phyloP scores from a whole-genome alignment of 2,329 filamentous ascomycete species.

The Thielaviopsis euricoi region DNA sequence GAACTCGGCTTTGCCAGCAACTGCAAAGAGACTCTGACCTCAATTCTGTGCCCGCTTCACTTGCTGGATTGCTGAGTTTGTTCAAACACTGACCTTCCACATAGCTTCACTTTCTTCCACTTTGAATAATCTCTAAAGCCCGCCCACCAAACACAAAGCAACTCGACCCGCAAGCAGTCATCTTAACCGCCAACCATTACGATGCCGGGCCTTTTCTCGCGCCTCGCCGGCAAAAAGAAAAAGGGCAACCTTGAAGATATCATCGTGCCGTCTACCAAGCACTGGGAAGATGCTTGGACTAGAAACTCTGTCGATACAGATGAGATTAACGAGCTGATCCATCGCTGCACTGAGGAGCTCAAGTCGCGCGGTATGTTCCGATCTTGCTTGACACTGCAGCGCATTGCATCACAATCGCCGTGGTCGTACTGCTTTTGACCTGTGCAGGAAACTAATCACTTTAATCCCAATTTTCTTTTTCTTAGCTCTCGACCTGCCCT shows the following conservation, averaged over 20 bases:
- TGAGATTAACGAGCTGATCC: constrained; percentile 76
- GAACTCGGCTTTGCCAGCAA: background rate
- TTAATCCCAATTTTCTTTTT: background rate
- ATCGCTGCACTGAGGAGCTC: constrained; percentile 74
- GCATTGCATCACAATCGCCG: background rate
- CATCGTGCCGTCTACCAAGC: constrained; percentile 47
- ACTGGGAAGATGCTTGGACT: constrained; percentile 78
- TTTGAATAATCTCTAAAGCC: too few species aligned
- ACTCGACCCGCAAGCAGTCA: background rate
- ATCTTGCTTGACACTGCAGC: background rate
- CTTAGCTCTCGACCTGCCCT: constrained; percentile 76
- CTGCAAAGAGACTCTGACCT: too few species aligned
- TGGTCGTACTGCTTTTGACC: background rate
- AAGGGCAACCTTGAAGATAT: constrained; percentile 34
- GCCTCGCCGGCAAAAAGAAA: constrained; percentile 60
- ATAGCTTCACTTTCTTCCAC: too few species aligned
- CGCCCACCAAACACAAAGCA: background rate
- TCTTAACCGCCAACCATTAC: constrained; percentile 13
- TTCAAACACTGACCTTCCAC: too few species aligned
- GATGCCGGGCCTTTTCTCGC: constrained; percentile 44
- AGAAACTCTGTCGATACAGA: constrained; percentile 71
- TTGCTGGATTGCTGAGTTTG: too few species aligned
- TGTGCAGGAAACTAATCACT: too few species aligned
- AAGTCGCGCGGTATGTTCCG: constrained; percentile 69
- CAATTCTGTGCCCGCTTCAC: too few species aligned